These are phyloP conservation scores for Coprinellus micaceus DNA, from an alignment of 768 basidiomycete species.

Conservation along the genomic window DNA sequence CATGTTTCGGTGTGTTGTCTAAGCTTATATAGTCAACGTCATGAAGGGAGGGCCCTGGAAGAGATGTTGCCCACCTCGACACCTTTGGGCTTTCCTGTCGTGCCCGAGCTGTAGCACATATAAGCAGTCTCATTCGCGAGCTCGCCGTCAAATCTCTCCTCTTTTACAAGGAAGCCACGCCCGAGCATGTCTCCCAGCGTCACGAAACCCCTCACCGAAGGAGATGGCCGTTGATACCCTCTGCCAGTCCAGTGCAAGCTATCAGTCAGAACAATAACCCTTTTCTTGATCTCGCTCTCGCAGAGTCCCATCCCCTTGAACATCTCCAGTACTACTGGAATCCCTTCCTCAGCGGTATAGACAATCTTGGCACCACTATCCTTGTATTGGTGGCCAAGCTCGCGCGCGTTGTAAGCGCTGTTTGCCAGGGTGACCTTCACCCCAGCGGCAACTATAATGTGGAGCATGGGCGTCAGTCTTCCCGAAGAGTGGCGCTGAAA, in stretches of 20 bases:
- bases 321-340: constrained; percentile 53
- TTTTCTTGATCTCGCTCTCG: constrained; percentile 43
- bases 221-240: constrained; percentile 25
- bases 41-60: not conserved
- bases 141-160: constrained; percentile 53
- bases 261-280: constrained; percentile 56
- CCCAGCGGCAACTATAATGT: constrained; percentile 63
- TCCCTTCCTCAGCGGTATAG: constrained; percentile 60
- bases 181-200: constrained; percentile 48
- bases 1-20: constrained; percentile 70
- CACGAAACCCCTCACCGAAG: constrained; percentile 28
- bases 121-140: constrained; percentile 58
- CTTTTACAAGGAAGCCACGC: constrained; percentile 43
- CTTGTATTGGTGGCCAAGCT: constrained; percentile 67
- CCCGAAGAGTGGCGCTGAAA: not conserved
- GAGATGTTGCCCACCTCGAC: constrained; percentile 37
- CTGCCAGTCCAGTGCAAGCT: constrained; percentile 45
- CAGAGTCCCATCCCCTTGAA: constrained; percentile 48
- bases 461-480: constrained; percentile 5
- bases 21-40: not conserved
- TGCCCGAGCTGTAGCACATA: constrained; percentile 70
- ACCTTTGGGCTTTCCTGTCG: constrained; percentile 77
- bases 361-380: constrained; percentile 66
- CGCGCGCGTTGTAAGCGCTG: constrained; percentile 60
- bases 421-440: constrained; percentile 71